Evolutionary conservation across 805 yeast genomes (phyloP).

Genomic region (Lipomyces kockii): DNA sequence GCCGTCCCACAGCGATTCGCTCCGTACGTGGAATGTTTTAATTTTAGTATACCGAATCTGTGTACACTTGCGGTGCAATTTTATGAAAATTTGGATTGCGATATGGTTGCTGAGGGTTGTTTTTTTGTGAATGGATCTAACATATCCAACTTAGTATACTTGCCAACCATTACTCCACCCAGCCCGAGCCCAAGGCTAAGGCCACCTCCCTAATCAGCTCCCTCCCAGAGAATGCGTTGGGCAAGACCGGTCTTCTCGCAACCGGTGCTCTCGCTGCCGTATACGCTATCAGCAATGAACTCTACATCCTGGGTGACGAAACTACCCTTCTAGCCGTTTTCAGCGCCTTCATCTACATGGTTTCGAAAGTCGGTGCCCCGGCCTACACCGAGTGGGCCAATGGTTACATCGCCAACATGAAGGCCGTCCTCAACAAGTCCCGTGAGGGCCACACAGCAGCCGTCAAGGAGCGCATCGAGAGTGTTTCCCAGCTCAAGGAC

Average conservation of each 20-base stretch:
- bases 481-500: conserved; percentile 86
- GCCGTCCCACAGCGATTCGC: conserved; percentile 26
- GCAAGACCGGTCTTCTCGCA: conserved; percentile 95
- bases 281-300: conserved; percentile 91
- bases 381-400: conserved; percentile 93
- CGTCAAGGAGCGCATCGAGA: conserved; percentile 87
- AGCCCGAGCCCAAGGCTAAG: conserved; percentile 81
- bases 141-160: conserved; percentile 10
- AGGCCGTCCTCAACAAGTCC: conserved; percentile 80
- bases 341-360: conserved; percentile 71
- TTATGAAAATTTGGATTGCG: not conserved
- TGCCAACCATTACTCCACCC: conserved; percentile 42
- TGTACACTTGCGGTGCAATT: not conserved
- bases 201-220: conserved; percentile 89
- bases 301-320: conserved; percentile 93
- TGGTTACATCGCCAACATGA: conserved; percentile 78
- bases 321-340: conserved; percentile 82
- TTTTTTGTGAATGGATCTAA: not conserved
- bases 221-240: conserved; percentile 79
- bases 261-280: conserved; percentile 93
- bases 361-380: conserved; percentile 90
- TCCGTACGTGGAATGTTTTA: conserved; percentile 29
- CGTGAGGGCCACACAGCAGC: conserved; percentile 90
- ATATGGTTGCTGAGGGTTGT: not conserved
- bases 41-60: not conserved